These are phyloP conservation scores for Zangia roseola DNA, from an alignment of 768 basidiomycete genomes.

Conservation along the genomic window DNA sequence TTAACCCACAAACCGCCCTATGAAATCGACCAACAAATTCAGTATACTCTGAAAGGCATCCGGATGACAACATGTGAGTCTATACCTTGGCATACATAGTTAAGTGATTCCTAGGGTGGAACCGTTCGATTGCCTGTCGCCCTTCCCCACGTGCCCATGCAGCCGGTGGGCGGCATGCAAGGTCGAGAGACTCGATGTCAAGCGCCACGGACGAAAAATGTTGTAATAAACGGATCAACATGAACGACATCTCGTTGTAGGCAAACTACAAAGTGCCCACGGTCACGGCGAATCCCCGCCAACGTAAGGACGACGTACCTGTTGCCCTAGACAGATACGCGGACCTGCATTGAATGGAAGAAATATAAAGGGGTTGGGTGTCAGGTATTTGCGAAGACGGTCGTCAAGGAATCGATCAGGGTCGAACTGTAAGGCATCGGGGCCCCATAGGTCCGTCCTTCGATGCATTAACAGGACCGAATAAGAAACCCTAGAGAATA, in stretches of 20 bases:
- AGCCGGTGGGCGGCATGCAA: conserved; percentile 24
- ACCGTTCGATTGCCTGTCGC: conserved; percentile 24
- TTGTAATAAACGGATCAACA: conserved; percentile 31
- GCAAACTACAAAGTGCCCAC: conserved; percentile 27
- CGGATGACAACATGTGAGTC: not conserved
- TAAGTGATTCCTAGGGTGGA: conserved; percentile 29
- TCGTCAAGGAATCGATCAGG: conserved; percentile 42
- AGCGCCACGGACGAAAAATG: conserved; percentile 24
- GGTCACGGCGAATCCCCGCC: not conserved
- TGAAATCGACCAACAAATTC: not conserved
- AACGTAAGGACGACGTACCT: conserved; percentile 21
- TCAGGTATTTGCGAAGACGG: conserved; percentile 34
- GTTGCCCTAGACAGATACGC: conserved; percentile 37
- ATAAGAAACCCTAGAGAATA: conserved; percentile 22
- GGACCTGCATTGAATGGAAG: conserved; percentile 44
- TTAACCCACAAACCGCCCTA: conserved; percentile 49
- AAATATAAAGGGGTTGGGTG: conserved; percentile 42
- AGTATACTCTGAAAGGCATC: not conserved
- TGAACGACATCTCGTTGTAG: conserved; percentile 35
- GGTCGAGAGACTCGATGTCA: conserved; percentile 28
- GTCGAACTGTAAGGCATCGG: conserved; percentile 37
- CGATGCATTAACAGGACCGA: conserved; percentile 36
- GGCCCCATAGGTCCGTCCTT: conserved; percentile 37
- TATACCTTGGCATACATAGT: conserved; percentile 40
- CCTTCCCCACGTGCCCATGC: conserved; percentile 27